Evolutionary conservation across 495 filamentous ascomycete species (phyloP).

Genomic region (Hypoxylon perforatum): DNA sequence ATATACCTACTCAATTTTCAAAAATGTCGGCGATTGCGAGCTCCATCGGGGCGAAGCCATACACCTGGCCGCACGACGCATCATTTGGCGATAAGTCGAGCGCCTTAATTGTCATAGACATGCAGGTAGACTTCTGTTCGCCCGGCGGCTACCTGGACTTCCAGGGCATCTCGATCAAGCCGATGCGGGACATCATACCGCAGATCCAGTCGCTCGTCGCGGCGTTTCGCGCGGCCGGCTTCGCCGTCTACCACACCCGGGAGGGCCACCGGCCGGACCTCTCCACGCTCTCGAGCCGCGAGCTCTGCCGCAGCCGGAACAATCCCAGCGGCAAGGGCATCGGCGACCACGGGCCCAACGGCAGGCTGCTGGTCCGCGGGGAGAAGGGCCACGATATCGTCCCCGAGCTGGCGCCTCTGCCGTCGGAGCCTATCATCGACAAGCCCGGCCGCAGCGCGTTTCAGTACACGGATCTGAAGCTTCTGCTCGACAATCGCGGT

Average conservation of each 20-base stretch:
- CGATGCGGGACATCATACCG: constrained; percentile 9
- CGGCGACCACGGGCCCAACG: constrained; percentile 70
- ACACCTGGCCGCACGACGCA: constrained; percentile 8
- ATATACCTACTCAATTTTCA: no score
- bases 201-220: constrained; percentile 15
- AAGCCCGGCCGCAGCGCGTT: constrained; percentile 78
- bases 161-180: constrained; percentile 13
- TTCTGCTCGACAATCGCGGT: constrained; percentile 67
- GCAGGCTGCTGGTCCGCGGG: constrained; percentile 71
- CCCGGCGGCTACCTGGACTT: constrained; percentile 14
- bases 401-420: constrained; percentile 66
- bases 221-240: constrained; percentile 3
- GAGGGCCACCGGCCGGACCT: constrained; percentile 75
- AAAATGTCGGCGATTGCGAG: not conserved
- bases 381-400: constrained; percentile 72
- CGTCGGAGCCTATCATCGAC: constrained; percentile 71
- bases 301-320: constrained; percentile 64
- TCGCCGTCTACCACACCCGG: constrained; percentile 60
- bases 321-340: constrained; percentile 67
- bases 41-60: constrained; percentile 3
- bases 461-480: constrained; percentile 71
- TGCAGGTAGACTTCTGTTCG: constrained; percentile 17
- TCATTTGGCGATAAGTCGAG: not conserved
- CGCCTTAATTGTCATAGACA: constrained; percentile 9
- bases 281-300: constrained; percentile 67